Evolutionary conservation across 2,329 filamentous ascomycete genomes (phyloP), one percentile per base, ranked within the genome.

Genomic region (Geosmithia morbida): DNA sequence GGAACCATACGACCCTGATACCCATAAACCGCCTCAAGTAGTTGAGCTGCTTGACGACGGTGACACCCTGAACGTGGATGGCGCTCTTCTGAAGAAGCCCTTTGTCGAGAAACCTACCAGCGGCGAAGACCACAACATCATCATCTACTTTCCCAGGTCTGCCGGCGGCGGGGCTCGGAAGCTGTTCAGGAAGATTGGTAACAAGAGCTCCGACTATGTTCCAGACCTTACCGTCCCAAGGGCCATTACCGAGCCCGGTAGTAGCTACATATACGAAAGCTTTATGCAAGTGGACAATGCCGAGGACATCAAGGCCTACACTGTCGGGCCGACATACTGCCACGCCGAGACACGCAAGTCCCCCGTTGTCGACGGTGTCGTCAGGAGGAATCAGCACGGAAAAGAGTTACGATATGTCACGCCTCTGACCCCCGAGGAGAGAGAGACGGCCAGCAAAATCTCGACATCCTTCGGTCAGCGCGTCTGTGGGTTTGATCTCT

Each of bases 31-130:
- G 47, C 86, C 89, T 2, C 70, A 74, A 48, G 81, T 78, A 51
- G 83, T 98, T 6, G 83, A 92, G 57, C 71, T 98, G 53, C 73
- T 92, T n/a, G 89, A 97, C 52, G 83, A 94, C 54, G 86, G 86
- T 26, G 89, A 98, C 59, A 83, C 85, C 4, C 72, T 98, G 48
- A 79, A 83, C 41, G 90, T 98, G 10, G 90, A 98, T 60, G 92
- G 90, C 11, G 72, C 77, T 41, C 64, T 81, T 3, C 74, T 98
- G 43, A 83, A 76, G 55, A 98, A 98, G 60, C 92, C 92, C 0
- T 98, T 98, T 59, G 92, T 98, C 39, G 92, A 98, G 61, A 98
- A 98, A 63, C 92, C 92, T 0, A 89, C 88, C n/a, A 96, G 87
- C 59, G 92, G 92, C 33, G 92, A 98, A 65, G 90, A 98, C 58